phyloP scores from a whole-genome alignment of 495 filamentous ascomycete species.

The Tuber melanosporum region DNA sequence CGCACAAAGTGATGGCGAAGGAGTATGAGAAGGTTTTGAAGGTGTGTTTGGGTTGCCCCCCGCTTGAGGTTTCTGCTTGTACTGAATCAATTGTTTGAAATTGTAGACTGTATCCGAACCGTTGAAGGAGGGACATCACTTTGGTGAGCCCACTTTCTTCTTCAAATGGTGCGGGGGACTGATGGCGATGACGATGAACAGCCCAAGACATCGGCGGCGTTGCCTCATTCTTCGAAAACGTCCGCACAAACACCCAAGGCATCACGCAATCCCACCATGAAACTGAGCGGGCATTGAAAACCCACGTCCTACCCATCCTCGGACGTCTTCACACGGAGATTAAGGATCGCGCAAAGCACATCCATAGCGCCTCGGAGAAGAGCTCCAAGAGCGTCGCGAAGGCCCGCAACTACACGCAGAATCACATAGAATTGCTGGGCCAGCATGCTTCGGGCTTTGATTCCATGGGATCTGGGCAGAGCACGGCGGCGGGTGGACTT shows the following conservation, averaged over 20 bases:
- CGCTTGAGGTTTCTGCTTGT: slow-evolving; percentile 5
- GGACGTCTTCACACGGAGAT: slow-evolving; percentile 90
- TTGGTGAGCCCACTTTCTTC: slow-evolving; percentile 49
- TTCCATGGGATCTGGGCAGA: slow-evolving; percentile 42
- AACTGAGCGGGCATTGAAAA: slow-evolving; percentile 79
- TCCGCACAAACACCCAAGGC: slow-evolving; percentile 83
- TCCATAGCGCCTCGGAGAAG: slow-evolving; percentile 76
- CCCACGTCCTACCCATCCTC: slow-evolving; percentile 74
- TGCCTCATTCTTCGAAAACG: slow-evolving; percentile 82
- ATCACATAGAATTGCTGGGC: slow-evolving; percentile 88
- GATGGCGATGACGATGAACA: neutral
- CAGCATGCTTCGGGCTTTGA: slow-evolving; percentile 73
- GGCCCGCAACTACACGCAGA: slow-evolving; percentile 76
- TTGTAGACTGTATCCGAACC: slow-evolving; percentile 73
- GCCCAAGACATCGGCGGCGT: slow-evolving; percentile 70
- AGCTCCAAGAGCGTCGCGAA: slow-evolving; percentile 84
- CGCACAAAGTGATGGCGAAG: slow-evolving; percentile 76
- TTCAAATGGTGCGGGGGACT: neutral
- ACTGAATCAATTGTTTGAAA: neutral
- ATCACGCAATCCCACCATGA: slow-evolving; percentile 80
- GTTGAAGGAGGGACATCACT: slow-evolving; percentile 79
- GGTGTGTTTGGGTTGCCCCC: slow-evolving; percentile 46
- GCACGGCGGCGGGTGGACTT: slow-evolving; percentile 19
- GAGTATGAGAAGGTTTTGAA: slow-evolving; percentile 94
- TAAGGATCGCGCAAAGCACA: slow-evolving; percentile 87